phyloP scores from a whole-genome alignment of 768 basidiomycete species.

The Trametes cubensis region DNA sequence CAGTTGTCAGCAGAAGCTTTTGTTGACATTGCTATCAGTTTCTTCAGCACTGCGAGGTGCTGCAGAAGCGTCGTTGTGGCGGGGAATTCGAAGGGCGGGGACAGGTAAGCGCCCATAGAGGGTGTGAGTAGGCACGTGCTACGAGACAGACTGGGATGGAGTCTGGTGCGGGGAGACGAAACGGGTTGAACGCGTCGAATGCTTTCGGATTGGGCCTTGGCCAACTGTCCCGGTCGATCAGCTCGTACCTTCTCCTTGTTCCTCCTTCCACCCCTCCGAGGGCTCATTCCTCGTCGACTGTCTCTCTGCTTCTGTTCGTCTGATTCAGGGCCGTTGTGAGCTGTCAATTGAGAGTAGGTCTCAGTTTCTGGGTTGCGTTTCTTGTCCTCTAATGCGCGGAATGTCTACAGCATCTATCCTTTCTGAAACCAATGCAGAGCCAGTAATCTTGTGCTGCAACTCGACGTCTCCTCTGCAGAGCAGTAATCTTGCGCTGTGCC shows the following conservation, averaged over 20 bases:
- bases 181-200: no score
- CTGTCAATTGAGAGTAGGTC: constrained; percentile 7
- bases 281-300: background rate
- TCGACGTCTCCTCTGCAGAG: background rate
- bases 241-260: background rate
- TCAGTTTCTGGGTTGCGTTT: constrained; percentile 1
- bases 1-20: background rate
- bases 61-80: background rate
- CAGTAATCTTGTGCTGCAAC: constrained; percentile 5
- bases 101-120: no score
- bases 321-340: background rate
- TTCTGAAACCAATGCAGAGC: constrained; percentile 7
- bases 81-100: no score
- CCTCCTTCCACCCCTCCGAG: background rate
- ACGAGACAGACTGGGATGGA: background rate
- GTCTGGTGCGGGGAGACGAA: constrained; percentile 2
- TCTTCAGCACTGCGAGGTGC: no score
- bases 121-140: constrained; percentile 3
- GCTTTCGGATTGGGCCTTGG: no score
- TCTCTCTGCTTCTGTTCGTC: background rate
- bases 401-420: background rate
- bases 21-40: no score
- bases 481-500: no score
- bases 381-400: background rate
- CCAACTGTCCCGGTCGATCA: background rate